Percentiles rank a stretch among this genome's conserved stretches.
phyloP scores from a whole-genome alignment of 768 basidiomycete species.

The Arthromyces matolae region DNA sequence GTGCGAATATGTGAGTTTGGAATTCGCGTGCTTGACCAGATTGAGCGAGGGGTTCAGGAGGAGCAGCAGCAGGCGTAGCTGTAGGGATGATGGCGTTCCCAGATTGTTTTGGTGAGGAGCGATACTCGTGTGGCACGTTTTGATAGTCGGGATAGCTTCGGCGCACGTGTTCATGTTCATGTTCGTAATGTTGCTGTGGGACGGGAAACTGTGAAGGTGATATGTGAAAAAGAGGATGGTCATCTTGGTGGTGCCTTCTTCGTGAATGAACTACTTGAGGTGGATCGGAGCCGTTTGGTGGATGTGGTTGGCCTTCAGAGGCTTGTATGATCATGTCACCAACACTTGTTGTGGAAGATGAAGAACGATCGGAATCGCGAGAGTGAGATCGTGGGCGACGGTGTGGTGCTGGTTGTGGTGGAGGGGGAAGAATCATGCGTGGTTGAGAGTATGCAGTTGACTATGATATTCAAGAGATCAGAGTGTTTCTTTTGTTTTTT shows the following conservation, averaged over 20 bases:
- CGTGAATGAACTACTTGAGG: not conserved
- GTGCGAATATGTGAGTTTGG: conserved; percentile 70
- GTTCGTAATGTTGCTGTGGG: not conserved
- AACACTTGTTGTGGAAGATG: conserved; percentile 34
- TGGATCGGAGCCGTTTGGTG: conserved; percentile 2
- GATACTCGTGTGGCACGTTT: conserved; percentile 14
- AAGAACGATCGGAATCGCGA: conserved; percentile 30
- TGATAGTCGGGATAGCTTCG: conserved; percentile 7
- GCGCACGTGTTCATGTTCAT: conserved; percentile 9
- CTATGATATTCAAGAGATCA: no score
- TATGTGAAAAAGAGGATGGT: conserved; percentile 1
- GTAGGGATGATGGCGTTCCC: conserved; percentile 9
- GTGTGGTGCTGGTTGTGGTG: conserved; percentile 3
- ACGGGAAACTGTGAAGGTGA: not conserved
- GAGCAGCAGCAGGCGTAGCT: conserved; percentile 15
- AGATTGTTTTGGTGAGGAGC: conserved; percentile 12
- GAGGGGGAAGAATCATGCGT: conserved; percentile 19
- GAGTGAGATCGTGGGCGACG: conserved; percentile 12
- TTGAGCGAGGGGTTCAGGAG: conserved; percentile 20
- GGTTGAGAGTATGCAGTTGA: conserved; percentile 2
- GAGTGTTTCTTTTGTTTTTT: no score
- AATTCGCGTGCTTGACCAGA: conserved; percentile 36
- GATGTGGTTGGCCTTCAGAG: conserved; percentile 21
- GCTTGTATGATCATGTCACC: conserved; percentile 45
- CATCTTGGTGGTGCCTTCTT: not conserved